phyloP scores from a whole-genome alignment of 2,329 filamentous ascomycete genomes.

The Fusarium albidum region DNA sequence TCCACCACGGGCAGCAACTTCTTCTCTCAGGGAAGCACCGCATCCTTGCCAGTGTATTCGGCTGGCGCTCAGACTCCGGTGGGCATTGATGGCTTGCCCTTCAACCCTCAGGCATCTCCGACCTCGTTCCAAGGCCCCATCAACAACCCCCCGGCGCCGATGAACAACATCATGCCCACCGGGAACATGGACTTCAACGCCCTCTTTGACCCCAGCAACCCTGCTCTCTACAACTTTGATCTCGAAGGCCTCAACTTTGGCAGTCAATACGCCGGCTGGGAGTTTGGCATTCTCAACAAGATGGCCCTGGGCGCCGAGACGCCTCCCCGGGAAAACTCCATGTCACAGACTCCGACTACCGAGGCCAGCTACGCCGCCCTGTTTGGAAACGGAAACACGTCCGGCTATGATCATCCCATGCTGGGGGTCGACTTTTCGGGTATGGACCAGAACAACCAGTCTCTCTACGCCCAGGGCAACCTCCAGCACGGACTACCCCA shows the following conservation, averaged over 20 bases:
- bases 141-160: slow-evolving; percentile 57
- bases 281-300: slow-evolving; percentile 95
- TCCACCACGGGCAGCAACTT: slow-evolving; percentile 54
- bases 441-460: slow-evolving; percentile 57
- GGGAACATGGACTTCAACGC: slow-evolving; percentile 63
- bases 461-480: slow-evolving; percentile 63
- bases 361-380: slow-evolving; percentile 54
- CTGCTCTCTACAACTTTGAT: slow-evolving; percentile 94
- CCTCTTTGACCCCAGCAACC: slow-evolving; percentile 91
- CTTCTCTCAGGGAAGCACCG: slow-evolving; percentile 56
- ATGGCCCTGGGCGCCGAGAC: slow-evolving; percentile 84
- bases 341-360: slow-evolving; percentile 50
- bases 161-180: slow-evolving; percentile 58
- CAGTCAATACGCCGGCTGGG: slow-evolving; percentile 93
- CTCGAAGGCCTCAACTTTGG: slow-evolving; percentile 88
- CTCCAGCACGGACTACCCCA: slow-evolving; percentile 70
- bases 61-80: slow-evolving; percentile 54
- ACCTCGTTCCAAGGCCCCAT: slow-evolving; percentile 71
- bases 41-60: slow-evolving; percentile 62
- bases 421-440: slow-evolving; percentile 63
- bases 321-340: slow-evolving; percentile 71
- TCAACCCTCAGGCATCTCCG: slow-evolving; percentile 75
- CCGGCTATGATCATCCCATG: slow-evolving; percentile 58
- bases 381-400: slow-evolving; percentile 60
- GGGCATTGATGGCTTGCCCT: slow-evolving; percentile 59